phyloP scores from a whole-genome alignment of 2,329 filamentous ascomycete species.

The Xylariales sp. region DNA sequence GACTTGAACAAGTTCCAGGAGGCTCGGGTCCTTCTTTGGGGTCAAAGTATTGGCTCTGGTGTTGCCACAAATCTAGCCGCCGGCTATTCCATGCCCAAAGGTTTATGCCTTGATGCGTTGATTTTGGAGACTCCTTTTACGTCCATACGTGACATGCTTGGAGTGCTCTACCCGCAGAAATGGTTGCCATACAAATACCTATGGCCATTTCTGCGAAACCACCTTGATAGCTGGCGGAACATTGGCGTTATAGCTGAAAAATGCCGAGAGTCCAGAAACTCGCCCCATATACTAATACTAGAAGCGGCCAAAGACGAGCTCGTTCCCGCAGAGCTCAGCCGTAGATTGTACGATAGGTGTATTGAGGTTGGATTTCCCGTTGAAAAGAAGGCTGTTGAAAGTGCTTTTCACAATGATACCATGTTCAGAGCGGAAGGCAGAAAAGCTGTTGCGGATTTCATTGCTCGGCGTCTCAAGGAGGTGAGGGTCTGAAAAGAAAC shows the following conservation, averaged over 20 bases:
- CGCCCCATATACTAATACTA: constrained; percentile 43
- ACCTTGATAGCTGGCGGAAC: constrained; percentile 51
- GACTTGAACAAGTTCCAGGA: not conserved
- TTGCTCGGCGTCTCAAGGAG: constrained; percentile 17
- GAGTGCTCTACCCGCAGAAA: constrained; percentile 69
- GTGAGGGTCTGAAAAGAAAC: too few species aligned
- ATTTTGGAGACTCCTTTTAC: constrained; percentile 75
- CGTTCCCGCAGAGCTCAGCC: constrained; percentile 48
- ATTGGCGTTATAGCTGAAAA: constrained; percentile 35
- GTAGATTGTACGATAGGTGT: constrained; percentile 42
- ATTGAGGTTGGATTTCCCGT: constrained; percentile 40
- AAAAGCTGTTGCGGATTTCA: constrained; percentile 37
- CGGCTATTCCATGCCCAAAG: constrained; percentile 28
- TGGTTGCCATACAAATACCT: constrained; percentile 77
- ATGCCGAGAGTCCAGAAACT: constrained; percentile 15
- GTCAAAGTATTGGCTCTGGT: constrained; percentile 72
- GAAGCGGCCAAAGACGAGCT: constrained; percentile 56
- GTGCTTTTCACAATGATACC: constrained; percentile 54
- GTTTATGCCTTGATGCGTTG: constrained; percentile 41
- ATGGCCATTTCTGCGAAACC: constrained; percentile 67
- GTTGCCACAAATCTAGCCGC: constrained; percentile 61
- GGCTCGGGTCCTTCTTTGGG: constrained; percentile 60
- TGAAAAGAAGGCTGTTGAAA: constrained; percentile 36
- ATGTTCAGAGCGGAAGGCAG: constrained; percentile 42
- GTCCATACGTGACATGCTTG: constrained; percentile 65